Base-by-base conservation (phyloP, 495 filamentous ascomycete species). In the Baudoinia panamericana region DNA sequence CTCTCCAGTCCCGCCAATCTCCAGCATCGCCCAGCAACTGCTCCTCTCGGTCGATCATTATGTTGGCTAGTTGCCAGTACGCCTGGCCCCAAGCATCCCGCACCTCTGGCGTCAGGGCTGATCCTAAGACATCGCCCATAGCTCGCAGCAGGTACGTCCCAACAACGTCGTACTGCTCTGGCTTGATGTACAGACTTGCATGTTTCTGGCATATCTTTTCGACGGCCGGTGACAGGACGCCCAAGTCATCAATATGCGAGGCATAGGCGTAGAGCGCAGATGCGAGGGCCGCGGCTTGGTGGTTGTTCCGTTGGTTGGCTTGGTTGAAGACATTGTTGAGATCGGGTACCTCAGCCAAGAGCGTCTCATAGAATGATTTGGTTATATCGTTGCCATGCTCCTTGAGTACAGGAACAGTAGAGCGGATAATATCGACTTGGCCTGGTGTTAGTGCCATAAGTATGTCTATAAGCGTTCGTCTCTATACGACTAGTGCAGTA, bases 121-220 rank as follows among this genome's bases (percentile, higher is more conserved):
- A 67, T 10, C 78, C 77, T 1, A 84, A 68, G 0, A 84, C 75
- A 34, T 70, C 54, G 36, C 69, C 70, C 63, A 86, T 80, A 22
- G 78, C 76, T 35, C 68, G 70, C 36, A 86, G 65, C 6, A 84
- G 69, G 58, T 72, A 68, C 49, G 68, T 68, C 39, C 74, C 80
- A 21, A 86, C 80, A 35, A 80, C 70, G 30, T 69, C 54, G 61
- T 84, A 84, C 43, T 80, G 69, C 6, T 70, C 76, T 17, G 80
- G 71, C 41, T 68, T 59, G 49, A 86, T 73, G 58, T 73, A 73
- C 22, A 84, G 70, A 0, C 73, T 79, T 30, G 73, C 79, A 48
- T 86, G 80, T 59, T 83, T 84, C 57, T 80, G 68, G 54, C 76
- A 75, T 54, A 86, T 83, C 48, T 75, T 67, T 57, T 78, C 74